These are phyloP conservation scores for Microdochium paspali DNA, from an alignment of 2,329 filamentous ascomycete species.

Conservation along the genomic window DNA sequence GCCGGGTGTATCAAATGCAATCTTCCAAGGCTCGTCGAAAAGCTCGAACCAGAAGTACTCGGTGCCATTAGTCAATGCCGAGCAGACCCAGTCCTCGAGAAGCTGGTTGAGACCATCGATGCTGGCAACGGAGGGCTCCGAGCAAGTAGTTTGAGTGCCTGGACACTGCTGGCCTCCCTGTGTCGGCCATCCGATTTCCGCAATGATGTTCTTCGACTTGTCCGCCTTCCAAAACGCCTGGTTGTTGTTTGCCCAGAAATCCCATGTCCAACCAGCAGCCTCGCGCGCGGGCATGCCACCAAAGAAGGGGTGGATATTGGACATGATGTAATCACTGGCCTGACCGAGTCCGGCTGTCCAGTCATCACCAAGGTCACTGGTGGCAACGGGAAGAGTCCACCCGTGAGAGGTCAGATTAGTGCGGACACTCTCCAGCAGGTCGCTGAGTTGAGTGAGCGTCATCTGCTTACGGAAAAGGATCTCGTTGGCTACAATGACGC, in stretches of 20 bases:
- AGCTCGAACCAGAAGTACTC: slow-evolving; percentile 97
- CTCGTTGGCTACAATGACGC: slow-evolving; percentile 75
- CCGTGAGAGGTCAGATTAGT: slow-evolving; percentile 59
- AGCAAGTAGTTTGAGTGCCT: slow-evolving; percentile 47
- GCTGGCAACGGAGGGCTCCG: slow-evolving; percentile 58
- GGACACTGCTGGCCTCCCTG: slow-evolving; percentile 68
- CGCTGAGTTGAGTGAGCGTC: slow-evolving; percentile 52
- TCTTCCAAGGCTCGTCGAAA: slow-evolving; percentile 96
- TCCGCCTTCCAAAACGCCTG: slow-evolving; percentile 54
- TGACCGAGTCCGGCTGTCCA: slow-evolving; percentile 65
- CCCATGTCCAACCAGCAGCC: slow-evolving; percentile 72
- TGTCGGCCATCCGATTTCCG: slow-evolving; percentile 87
- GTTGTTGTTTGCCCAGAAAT: slow-evolving; percentile 70
- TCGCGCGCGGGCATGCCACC: slow-evolving; percentile 60
- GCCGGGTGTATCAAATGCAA: slow-evolving; percentile 54
- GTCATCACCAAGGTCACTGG: slow-evolving; percentile 80
- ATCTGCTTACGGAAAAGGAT: slow-evolving; percentile 71
- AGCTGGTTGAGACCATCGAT: slow-evolving; percentile 77
- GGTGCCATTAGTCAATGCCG: slow-evolving; percentile 69
- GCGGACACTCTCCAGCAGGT: slow-evolving; percentile 58
- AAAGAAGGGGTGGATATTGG: slow-evolving; percentile 96
- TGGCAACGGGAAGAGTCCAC: slow-evolving; percentile 69
- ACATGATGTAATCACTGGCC: slow-evolving; percentile 82
- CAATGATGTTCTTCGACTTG: slow-evolving; percentile 64
- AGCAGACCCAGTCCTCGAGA: slow-evolving; percentile 78